These are phyloP conservation scores for Acorus calamus DNA, from an alignment of 106 monocot genomes.

Conservation along the genomic window DNA sequence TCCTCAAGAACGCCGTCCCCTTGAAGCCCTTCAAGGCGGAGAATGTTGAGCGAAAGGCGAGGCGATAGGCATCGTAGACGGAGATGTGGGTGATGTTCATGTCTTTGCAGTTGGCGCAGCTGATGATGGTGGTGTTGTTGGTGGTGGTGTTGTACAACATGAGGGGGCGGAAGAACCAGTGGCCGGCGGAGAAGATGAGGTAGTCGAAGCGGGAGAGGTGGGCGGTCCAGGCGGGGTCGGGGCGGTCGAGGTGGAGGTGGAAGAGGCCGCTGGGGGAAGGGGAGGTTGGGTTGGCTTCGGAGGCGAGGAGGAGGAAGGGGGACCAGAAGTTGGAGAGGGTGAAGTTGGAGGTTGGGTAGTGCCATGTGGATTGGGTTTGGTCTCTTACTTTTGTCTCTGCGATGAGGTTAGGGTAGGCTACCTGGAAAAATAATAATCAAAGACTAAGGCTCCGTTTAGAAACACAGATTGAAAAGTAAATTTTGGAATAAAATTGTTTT, in stretches of 20 bases:
- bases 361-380: conserved; percentile 2
- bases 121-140: too few relatives aligned
- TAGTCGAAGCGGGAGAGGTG: conserved; percentile 4
- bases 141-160: not conserved
- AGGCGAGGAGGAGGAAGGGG: conserved; percentile 5
- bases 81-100: not conserved
- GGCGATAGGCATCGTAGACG: not conserved
- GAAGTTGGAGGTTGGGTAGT: conserved; percentile 7
- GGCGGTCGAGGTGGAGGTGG: conserved; percentile 9
- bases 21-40: not conserved
- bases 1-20: conserved; percentile 1
- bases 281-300: not conserved
- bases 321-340: conserved; percentile 15
- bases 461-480: too few relatives aligned
- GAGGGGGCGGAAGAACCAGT: conserved; percentile 8
- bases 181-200: conserved; percentile 1
- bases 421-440: too few relatives aligned
- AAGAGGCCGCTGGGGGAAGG: not conserved
- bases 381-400: conserved; percentile 1
- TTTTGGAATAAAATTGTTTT: too few relatives aligned
- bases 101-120: not conserved
- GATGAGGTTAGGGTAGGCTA: conserved; percentile 7
- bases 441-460: too few relatives aligned
- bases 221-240: conserved; percentile 3
- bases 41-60: not conserved